A percentile compares a stretch with the other conserved stretches of the same genome.
These are phyloP conservation scores for Pulveroboletus frians DNA, from an alignment of 768 basidiomycete genomes.

Conservation along the genomic window DNA sequence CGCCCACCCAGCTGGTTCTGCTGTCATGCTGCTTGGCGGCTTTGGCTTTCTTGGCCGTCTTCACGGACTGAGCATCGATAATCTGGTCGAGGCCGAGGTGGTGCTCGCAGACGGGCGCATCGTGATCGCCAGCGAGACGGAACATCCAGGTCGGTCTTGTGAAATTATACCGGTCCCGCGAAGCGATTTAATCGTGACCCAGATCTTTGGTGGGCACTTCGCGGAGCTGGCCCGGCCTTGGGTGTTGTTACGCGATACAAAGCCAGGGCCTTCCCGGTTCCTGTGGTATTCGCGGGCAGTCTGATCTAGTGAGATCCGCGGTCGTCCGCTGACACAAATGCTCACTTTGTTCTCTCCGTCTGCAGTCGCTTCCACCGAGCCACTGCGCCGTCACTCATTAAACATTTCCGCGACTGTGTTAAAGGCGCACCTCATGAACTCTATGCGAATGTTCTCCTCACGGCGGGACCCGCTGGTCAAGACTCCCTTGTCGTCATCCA, in stretches of 20 bases:
- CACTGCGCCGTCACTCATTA: constrained; percentile 85
- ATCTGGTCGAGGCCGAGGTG: constrained; percentile 86
- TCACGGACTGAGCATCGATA: constrained; percentile 84
- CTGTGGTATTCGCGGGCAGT: constrained; percentile 89
- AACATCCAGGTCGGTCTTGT: constrained; percentile 53
- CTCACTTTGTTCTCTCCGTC: constrained; percentile 8
- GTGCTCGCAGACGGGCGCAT: constrained; percentile 89
- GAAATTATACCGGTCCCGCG: neutral
- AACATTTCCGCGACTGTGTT: constrained; percentile 90
- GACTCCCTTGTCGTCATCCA: constrained; percentile 88
- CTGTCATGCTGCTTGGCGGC: constrained; percentile 79
- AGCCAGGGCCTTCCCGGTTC: constrained; percentile 82
- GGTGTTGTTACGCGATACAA: constrained; percentile 89
- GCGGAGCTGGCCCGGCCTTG: constrained; percentile 78
- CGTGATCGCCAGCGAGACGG: constrained; percentile 66
- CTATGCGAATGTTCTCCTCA: constrained; percentile 86
- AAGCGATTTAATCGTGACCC: constrained; percentile 1
- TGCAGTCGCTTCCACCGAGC: constrained; percentile 77
- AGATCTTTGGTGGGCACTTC: constrained; percentile 88
- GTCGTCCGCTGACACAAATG: neutral
- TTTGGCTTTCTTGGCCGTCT: constrained; percentile 85
- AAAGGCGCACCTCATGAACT: constrained; percentile 83
- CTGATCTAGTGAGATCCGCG: constrained; percentile 70
- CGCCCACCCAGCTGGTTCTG: constrained; percentile 75
- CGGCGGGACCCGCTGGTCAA: constrained; percentile 79